Evolutionary conservation across 805 yeast species (phyloP).

Genomic region (Yamadazyma takamatsuzukensis): DNA sequence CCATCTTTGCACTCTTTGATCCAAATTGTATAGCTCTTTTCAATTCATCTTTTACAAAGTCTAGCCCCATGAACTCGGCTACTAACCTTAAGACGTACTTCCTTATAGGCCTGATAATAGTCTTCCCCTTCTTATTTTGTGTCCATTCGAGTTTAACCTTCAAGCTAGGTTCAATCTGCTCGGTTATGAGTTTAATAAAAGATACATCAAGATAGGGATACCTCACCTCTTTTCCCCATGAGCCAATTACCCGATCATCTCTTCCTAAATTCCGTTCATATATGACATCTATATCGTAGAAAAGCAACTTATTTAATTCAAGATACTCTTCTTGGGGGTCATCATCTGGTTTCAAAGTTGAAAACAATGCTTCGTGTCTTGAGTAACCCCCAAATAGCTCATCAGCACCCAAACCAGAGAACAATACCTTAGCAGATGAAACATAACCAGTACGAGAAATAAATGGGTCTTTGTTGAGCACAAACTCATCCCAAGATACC

Average conservation of each 20-base stretch:
- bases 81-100: slow-evolving; percentile 61
- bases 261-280: slow-evolving; percentile 81
- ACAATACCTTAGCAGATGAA: slow-evolving; percentile 62
- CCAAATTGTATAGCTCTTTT: slow-evolving; percentile 98
- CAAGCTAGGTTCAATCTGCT: slow-evolving; percentile 45
- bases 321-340: slow-evolving; percentile 21
- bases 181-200: slow-evolving; percentile 50
- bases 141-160: slow-evolving; percentile 35
- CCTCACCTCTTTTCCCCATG: slow-evolving; percentile 86
- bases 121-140: slow-evolving; percentile 24
- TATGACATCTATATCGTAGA: slow-evolving; percentile 67
- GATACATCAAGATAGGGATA: slow-evolving; percentile 77
- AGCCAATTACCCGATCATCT: slow-evolving; percentile 83
- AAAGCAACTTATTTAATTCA: slow-evolving; percentile 56
- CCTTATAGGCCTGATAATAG: slow-evolving; percentile 21
- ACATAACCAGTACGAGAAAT: slow-evolving; percentile 25
- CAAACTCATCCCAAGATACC: slow-evolving; percentile 17
- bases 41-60: slow-evolving; percentile 63
- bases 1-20: slow-evolving; percentile 91
- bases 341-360: slow-evolving; percentile 15
- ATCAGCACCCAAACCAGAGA: slow-evolving; percentile 96
- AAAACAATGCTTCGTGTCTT: slow-evolving; percentile 61
- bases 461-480: slow-evolving; percentile 5
- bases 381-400: slow-evolving; percentile 96
- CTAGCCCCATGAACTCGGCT: slow-evolving; percentile 48